Evolutionary conservation across 805 yeast species (phyloP).

Genomic region (Cyberlindnera subsufficiens): DNA sequence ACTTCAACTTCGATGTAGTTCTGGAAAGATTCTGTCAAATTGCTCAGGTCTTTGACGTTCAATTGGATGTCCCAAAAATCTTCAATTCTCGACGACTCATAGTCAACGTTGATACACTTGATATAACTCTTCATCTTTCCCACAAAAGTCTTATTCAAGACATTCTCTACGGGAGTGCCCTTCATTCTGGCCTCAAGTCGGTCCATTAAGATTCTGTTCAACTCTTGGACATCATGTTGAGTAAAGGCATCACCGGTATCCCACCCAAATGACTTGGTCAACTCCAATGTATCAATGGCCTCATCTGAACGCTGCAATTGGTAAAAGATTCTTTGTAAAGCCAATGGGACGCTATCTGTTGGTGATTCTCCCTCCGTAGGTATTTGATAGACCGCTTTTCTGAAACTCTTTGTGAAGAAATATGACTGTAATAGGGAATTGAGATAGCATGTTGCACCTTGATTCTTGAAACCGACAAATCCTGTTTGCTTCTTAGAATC

Average conservation of each 20-base stretch:
- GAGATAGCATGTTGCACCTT: constrained; percentile 97
- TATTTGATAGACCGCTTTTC: constrained; percentile 82
- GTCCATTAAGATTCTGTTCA: constrained; percentile 94
- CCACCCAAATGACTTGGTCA: constrained; percentile 96
- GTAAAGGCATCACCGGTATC: constrained; percentile 91
- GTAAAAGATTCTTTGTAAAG: constrained; percentile 85
- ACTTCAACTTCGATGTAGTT: constrained; percentile 86
- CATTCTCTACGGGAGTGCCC: constrained; percentile 72
- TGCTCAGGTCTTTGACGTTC: constrained; percentile 78
- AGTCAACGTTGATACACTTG: constrained; percentile 87
- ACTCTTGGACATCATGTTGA: constrained; percentile 97
- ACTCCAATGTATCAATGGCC: constrained; percentile 79
- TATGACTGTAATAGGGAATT: constrained; percentile 90
- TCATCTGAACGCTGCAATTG: constrained; percentile 64
- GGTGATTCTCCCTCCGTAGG: constrained; percentile 64
- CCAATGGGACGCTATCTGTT: constrained; percentile 64
- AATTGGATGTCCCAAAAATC: constrained; percentile 98
- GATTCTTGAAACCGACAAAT: constrained; percentile 87
- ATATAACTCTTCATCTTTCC: constrained; percentile 96
- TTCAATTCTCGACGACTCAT: constrained; percentile 85
- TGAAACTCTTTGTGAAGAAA: constrained; percentile 74
- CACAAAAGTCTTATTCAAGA: constrained; percentile 77
- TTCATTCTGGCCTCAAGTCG: constrained; percentile 87
- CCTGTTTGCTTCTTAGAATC: constrained; percentile 88
- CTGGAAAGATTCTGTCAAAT: constrained; percentile 69